A percentile compares a stretch with the other conserved stretches of the same genome.
phyloP scores from a whole-genome alignment of 2,329 filamentous ascomycete species.

The Rugonectria rugulosa region DNA sequence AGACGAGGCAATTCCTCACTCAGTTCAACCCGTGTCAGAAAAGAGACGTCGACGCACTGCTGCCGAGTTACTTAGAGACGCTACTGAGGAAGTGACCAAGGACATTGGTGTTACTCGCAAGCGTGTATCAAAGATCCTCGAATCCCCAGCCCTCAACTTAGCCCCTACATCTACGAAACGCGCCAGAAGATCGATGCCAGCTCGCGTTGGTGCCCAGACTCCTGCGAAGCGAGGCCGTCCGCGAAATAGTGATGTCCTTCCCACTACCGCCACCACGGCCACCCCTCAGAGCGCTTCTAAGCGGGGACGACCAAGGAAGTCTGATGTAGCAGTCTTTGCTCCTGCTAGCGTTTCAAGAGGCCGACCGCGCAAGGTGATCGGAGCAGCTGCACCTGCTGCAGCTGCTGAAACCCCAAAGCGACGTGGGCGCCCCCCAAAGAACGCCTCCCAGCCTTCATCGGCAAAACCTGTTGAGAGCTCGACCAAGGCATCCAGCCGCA shows the following conservation, averaged over 20 bases:
- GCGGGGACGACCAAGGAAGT: constrained; percentile 36
- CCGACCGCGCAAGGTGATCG: constrained; percentile 1
- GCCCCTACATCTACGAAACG: constrained; percentile 19
- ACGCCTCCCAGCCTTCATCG: constrained; percentile 12
- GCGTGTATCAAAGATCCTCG: constrained; percentile 19
- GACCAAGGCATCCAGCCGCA: constrained; percentile 18
- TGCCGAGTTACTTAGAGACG: constrained; percentile 17
- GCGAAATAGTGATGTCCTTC: constrained; percentile 29
- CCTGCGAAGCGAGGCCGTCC: constrained; percentile 36
- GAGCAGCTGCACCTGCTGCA: constrained; percentile 7
- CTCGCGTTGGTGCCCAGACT: constrained; percentile 21
- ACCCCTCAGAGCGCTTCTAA: constrained; percentile 22
- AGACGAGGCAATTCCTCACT: neutral
- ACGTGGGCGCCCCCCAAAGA: constrained; percentile 32
- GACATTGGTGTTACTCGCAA: constrained; percentile 20
- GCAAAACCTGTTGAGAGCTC: constrained; percentile 5
- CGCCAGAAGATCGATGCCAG: constrained; percentile 36
- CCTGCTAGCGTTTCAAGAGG: constrained; percentile 18
- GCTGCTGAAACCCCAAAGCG: constrained; percentile 31
- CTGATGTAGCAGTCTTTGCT: constrained; percentile 18
- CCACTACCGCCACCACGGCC: constrained; percentile 25
- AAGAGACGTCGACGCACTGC: constrained; percentile 28
- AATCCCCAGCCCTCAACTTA: constrained; percentile 23
- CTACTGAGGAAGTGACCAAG: constrained; percentile 18
- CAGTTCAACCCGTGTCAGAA: constrained; percentile 3